These are phyloP conservation scores for Penicillium verrucosum DNA, from an alignment of 2,329 filamentous ascomycete species.

Conservation along the genomic window DNA sequence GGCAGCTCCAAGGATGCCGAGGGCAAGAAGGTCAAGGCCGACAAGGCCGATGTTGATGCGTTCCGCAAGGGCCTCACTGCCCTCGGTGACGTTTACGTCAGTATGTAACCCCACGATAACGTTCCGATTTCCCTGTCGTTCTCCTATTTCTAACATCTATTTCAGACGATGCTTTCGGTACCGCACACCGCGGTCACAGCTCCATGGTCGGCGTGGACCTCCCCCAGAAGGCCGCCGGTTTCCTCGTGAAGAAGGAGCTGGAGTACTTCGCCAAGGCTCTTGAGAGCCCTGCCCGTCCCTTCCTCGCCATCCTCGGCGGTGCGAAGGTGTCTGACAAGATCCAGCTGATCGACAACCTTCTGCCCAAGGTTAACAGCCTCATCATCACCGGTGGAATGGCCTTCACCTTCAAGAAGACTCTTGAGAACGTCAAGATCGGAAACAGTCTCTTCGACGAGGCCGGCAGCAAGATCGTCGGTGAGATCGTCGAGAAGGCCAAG, in stretches of 20 bases:
- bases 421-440: slow-evolving; percentile 85
- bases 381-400: slow-evolving; percentile 98
- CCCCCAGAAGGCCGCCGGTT: slow-evolving; percentile 93
- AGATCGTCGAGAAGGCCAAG: slow-evolving; percentile 93
- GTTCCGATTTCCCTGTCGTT: background rate
- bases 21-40: slow-evolving; percentile 97
- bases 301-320: slow-evolving; percentile 96
- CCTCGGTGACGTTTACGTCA: slow-evolving; percentile 94
- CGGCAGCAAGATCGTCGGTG: slow-evolving; percentile 83
- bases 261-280: slow-evolving; percentile 99
- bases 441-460: slow-evolving; percentile 90
- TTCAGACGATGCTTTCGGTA: slow-evolving; percentile 94
- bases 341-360: slow-evolving; percentile 96
- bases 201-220: slow-evolving; percentile 98
- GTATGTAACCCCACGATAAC: slow-evolving; percentile 52
- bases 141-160: background rate
- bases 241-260: slow-evolving; percentile 99
- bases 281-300: slow-evolving; percentile 87
- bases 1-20: slow-evolving; percentile 90
- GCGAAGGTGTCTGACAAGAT: slow-evolving; percentile 99
- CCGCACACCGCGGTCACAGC: slow-evolving; percentile 95
- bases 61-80: slow-evolving; percentile 95
- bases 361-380: slow-evolving; percentile 95
- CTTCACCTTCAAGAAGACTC: slow-evolving; percentile 99
- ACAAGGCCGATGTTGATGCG: slow-evolving; percentile 84